Evolutionary conservation across 192 early-diverging fungal species (phyloP), one percentile per base, ranked within the genome.

Genomic region (Kickxella alabastrina): DNA sequence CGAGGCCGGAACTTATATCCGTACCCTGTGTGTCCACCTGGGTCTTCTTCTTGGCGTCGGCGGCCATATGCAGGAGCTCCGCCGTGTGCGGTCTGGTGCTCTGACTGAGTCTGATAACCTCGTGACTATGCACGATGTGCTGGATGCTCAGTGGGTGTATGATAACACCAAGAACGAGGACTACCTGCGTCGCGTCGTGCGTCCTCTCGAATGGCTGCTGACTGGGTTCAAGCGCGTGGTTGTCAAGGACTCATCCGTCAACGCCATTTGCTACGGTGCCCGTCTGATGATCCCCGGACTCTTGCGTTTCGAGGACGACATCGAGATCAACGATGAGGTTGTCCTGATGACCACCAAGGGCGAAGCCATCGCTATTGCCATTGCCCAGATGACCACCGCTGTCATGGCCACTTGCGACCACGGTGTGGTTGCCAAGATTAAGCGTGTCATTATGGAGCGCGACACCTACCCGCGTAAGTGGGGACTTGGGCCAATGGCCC

Each of bases 281-380:
- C 96, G 97, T 83, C 72, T 97, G 41, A 97, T 99, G 96, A 83
- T 99, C 46, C 96, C 96, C 18, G 96, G 96, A 68, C 85, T 97
- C 17, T 79, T 99, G 45, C 88, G 94, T 24, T 99, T 91, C 59
- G 93, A 97, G 77, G 87, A 87, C 52, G 93, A 87, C 36, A 86
- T 99, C 63, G 96, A 99, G 68, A 62, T 97, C 62, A 82, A 93
- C 71, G 94, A 99, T 66, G 96, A 99, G 77, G 84, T 99, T 37
- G 92, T 99, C 19, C 77, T 99, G 57, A 99, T 99, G 90, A 92
- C 96, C 36, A 99, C 96, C 69, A 99, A 99, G 85, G 96, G 96
- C 53, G 96, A 99, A 68, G 96, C 96, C 28, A 95, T 99, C 59
- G 96, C 96, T 14, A 79, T 99, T n/a, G 94, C 85, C 44, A 90